A percentile compares a stretch with the other conserved stretches of the same genome.
Conservation (phyloP, 164 flowering plant species). For the Stephania yunnanensis region DNA sequence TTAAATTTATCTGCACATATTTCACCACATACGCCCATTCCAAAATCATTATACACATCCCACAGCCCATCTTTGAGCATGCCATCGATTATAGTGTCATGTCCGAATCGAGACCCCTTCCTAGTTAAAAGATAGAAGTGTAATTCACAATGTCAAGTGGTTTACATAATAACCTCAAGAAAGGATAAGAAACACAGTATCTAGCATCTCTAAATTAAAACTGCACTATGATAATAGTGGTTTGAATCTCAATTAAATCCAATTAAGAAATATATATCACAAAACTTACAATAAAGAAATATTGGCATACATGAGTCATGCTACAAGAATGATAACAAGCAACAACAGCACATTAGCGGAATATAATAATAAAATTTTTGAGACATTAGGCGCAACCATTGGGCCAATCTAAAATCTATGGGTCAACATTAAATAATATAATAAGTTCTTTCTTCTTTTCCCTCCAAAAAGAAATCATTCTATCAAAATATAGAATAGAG, state of each 20-base stretch:
- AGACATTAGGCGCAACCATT: too few species aligned
- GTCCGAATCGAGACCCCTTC: constrained; percentile 66
- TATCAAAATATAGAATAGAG: neutral
- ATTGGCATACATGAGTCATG: neutral
- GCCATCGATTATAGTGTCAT: constrained; percentile 71
- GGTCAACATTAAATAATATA: neutral
- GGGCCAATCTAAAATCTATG: too few species aligned
- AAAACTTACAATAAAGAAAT: neutral
- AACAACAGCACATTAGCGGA: neutral
- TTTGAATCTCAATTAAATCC: neutral
- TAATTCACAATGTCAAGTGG: neutral
- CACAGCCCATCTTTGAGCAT: constrained; percentile 78
- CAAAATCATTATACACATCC: constrained; percentile 70
- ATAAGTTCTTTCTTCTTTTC: neutral
- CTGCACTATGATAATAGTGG: neutral
- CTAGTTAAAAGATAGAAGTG: constrained; percentile 26
- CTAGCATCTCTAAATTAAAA: neutral
- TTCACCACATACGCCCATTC: constrained; percentile 73
- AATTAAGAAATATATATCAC: neutral
- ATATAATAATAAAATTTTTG: neutral
- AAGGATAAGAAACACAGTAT: neutral
- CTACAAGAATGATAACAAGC: neutral
- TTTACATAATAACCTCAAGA: neutral
- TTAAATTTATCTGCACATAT: constrained; percentile 52
- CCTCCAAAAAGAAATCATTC: neutral